Percentiles rank a stretch among this genome's conserved stretches.
Evolutionary conservation across 176 grass and related monocot genomes (phyloP).

Genomic region (Themeda triandra): DNA sequence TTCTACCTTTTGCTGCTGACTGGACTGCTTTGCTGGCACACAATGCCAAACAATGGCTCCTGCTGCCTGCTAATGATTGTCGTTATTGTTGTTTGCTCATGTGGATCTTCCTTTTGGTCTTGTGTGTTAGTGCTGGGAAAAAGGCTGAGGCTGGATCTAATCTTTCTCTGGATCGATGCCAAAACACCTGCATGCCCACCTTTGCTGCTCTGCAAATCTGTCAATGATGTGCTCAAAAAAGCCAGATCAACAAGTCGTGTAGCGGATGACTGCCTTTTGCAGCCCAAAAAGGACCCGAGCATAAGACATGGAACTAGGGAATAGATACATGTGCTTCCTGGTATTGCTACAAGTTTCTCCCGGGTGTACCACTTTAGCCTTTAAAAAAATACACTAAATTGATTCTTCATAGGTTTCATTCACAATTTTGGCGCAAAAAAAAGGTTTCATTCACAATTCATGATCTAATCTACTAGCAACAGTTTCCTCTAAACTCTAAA

Average conservation of each 20-base stretch:
- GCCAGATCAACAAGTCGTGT: constrained; percentile 25
- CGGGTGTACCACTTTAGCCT: not conserved
- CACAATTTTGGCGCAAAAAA: no score
- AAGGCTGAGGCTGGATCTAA: constrained; percentile 12
- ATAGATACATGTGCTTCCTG: constrained; percentile 7
- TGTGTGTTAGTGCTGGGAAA: not conserved
- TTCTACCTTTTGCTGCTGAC: not conserved
- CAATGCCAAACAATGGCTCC: not conserved
- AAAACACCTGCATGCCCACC: not conserved
- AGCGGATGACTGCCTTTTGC: constrained; percentile 34
- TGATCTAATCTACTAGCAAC: not conserved
- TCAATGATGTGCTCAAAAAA: constrained; percentile 37
- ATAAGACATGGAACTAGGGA: not conserved
- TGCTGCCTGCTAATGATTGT: constrained; percentile 38
- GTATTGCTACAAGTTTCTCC: not conserved
- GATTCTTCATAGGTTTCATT: no score
- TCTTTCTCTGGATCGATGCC: constrained; percentile 23
- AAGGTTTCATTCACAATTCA: not conserved
- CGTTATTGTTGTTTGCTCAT: constrained; percentile 2
- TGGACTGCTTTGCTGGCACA: not conserved
- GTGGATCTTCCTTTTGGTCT: constrained; percentile 36
- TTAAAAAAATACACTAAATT: no score
- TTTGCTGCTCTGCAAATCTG: constrained; percentile 9
- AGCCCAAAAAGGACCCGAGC: not conserved
- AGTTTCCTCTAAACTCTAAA: not conserved